Conservation (phyloP, 192 early-diverging fungal genomes). For the Backusella macrospora region DNA sequence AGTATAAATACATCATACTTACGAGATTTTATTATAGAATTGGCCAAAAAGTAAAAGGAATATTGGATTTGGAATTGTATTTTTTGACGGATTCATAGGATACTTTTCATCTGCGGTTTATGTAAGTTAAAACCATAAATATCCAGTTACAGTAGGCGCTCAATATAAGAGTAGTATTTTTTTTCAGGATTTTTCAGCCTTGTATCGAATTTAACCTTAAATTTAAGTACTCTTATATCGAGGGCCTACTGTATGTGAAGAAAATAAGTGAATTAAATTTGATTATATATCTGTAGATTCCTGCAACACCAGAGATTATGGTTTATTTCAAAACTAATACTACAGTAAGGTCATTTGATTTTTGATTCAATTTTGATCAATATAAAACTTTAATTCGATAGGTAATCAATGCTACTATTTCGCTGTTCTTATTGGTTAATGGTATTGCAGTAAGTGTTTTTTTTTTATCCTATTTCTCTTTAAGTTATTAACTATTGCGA, state of each 20-base stretch:
- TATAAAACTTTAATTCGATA: too few species aligned
- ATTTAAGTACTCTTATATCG: too few species aligned
- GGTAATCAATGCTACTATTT: conserved; percentile 5
- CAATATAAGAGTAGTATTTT: too few species aligned
- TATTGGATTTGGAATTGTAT: not conserved
- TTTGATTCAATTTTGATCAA: too few species aligned
- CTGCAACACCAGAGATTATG: not conserved
- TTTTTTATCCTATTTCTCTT: not conserved
- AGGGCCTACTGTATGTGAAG: too few species aligned
- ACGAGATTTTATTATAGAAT: not conserved
- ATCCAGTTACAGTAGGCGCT: too few species aligned
- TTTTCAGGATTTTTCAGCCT: too few species aligned
- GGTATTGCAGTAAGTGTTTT: conserved; percentile 8
- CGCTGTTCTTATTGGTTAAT: not conserved
- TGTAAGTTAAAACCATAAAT: not conserved
- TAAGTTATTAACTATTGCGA: not conserved
- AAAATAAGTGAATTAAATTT: not conserved
- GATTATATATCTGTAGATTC: not conserved
- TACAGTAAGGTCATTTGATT: not conserved
- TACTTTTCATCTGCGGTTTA: not conserved
- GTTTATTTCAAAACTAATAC: not conserved
- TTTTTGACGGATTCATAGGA: not conserved
- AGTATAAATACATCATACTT: not conserved
- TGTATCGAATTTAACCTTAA: too few species aligned
- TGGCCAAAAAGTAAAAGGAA: not conserved